Percentiles rank a stretch among this genome's conserved stretches.
Evolutionary conservation across 495 filamentous ascomycete species (phyloP).

Genomic region (Podospora bellae-mahoneyi): DNA sequence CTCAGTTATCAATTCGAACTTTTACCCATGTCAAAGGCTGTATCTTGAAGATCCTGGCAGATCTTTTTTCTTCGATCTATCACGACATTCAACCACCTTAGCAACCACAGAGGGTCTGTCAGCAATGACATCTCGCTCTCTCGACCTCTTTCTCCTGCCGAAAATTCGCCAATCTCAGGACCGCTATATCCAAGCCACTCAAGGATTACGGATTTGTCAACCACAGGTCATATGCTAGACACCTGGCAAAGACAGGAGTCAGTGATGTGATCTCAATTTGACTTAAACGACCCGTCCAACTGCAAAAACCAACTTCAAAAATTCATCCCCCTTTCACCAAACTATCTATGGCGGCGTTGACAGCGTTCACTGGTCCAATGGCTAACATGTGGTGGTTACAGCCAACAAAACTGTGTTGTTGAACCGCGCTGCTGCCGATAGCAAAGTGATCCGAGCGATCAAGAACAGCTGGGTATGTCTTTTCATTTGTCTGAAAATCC

Average conservation of each 20-base stretch:
- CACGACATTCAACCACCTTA: background rate
- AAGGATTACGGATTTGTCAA: background rate
- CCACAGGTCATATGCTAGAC: background rate
- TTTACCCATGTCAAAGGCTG: background rate
- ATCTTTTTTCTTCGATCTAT: background rate
- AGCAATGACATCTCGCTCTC: background rate
- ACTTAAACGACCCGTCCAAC: background rate
- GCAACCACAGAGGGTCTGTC: background rate
- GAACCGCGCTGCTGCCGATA: background rate
- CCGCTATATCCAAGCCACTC: background rate
- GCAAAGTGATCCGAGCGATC: background rate
- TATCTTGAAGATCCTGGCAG: background rate
- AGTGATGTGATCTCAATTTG: background rate
- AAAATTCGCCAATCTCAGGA: no score
- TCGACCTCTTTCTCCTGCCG: background rate
- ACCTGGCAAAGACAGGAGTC: background rate
- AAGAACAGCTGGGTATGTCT: background rate
- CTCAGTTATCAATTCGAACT: background rate
- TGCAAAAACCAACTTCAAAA: background rate
- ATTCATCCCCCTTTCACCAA: background rate
- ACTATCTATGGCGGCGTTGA: background rate
- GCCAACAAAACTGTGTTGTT: background rate
- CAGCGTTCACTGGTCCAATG: background rate
- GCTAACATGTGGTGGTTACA: background rate
- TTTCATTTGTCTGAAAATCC: background rate